A percentile compares a stretch with the other conserved stretches of the same genome.
These are phyloP conservation scores for Cutaneotrichosporon arboriforme DNA, from an alignment of 1,284 basidiomycete species.

Conservation along the genomic window DNA sequence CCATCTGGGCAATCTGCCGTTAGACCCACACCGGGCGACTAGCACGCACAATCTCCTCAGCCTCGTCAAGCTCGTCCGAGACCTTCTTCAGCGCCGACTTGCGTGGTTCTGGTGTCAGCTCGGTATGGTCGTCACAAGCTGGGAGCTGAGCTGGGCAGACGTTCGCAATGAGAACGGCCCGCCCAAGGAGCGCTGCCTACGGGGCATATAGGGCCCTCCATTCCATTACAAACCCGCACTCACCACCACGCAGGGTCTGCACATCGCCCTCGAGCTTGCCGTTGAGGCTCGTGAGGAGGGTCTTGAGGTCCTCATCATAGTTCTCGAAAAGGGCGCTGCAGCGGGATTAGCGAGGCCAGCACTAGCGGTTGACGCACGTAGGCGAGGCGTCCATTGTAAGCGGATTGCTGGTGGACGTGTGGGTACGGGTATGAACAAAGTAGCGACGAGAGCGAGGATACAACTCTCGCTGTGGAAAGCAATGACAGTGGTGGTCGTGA, in stretches of 20 bases:
- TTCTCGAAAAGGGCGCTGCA: slow-evolving; percentile 49
- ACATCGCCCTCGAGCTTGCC: slow-evolving; percentile 46
- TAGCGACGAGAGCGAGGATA: too few relatives aligned
- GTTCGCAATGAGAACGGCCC: background rate
- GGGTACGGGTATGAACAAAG: background rate
- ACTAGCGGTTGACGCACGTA: too few relatives aligned
- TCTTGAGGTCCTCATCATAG: slow-evolving; percentile 49
- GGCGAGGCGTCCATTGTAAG: slow-evolving; percentile 47
- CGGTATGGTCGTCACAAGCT: too few relatives aligned
- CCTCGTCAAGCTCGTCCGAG: slow-evolving; percentile 95
- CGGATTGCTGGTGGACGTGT: background rate
- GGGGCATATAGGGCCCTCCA: too few relatives aligned
- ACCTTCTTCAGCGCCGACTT: slow-evolving; percentile 76
- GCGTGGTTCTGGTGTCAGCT: slow-evolving; percentile 61
- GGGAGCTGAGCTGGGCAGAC: background rate
- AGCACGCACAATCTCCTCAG: slow-evolving; percentile 81
- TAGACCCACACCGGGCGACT: background rate
- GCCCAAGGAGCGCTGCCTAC: too few relatives aligned
- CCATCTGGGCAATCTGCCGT: slow-evolving; percentile 90
- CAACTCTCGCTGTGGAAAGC: too few relatives aligned
- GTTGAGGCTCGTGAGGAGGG: slow-evolving; percentile 40
- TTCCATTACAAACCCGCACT: slow-evolving; percentile 10
- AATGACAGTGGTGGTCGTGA: too few relatives aligned
- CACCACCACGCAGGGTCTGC: slow-evolving; percentile 44
- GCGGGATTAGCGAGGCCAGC: too few relatives aligned